Evolutionary conservation across 139 green algal genomes (phyloP), one percentile per base, ranked within the genome.

Genomic region (Picochlorum sp.): DNA sequence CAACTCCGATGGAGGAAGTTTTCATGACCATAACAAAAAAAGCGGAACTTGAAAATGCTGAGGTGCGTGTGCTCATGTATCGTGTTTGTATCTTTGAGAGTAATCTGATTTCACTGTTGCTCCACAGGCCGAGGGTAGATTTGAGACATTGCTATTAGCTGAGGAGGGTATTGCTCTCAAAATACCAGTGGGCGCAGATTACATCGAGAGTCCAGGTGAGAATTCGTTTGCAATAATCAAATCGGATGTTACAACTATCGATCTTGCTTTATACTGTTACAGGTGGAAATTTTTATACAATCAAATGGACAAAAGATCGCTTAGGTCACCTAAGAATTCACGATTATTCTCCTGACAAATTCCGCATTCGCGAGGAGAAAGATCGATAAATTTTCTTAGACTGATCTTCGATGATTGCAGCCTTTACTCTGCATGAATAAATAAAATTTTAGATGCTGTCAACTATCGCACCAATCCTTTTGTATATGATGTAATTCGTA

Each of bases 11-110:
- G 61, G 71, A 78, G 23, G 71, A 78, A 70, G 88, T 95, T 2
- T 95, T 95, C 67, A 74, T 95, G 11, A 87, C 71, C 16, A 86
- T 95, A 24, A 82, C 83, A 3, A 74, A 77, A 23, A 65, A 76
- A 59, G 71, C 71, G 6, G 71, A 78, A 60, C 66, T 78, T 66
- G 65, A 72, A 30, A 44, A 69, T 37, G 71, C 71, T 7, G 55
- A 77, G 70, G 47, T 65, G 62, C 23, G n/a, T 54, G 6, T 13
- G n/a, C 47, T 54, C 47, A 54, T 18, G 6, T 28, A 49, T 65
- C 18, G 15, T 20, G 16, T 54, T 10, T 26, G 1, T 21, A 13
- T 1, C 23, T n/a, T 18, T 58, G 26, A 16, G 6, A 4, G 45
- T 10, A 38, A 49, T 26, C 56, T 37, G 8, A 7, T 41, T 61